These are phyloP conservation scores for Proliferodiscus dingleyae DNA, from an alignment of 2,329 filamentous ascomycete genomes.

Conservation along the genomic window DNA sequence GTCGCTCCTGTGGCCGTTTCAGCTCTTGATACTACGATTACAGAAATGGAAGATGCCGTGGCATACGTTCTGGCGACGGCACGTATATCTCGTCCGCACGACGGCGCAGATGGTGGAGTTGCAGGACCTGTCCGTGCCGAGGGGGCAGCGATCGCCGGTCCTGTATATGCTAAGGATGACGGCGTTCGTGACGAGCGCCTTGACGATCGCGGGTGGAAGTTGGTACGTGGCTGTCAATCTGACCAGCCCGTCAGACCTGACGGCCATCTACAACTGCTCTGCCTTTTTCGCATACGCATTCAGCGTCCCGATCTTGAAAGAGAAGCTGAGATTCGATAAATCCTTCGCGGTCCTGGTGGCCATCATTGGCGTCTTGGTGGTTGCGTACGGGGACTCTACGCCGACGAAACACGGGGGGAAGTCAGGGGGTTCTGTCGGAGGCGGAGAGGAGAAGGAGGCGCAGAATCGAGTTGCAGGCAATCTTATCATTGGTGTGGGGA, in stretches of 20 bases:
- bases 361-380: conserved; percentile 85
- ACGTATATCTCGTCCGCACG: conserved; percentile 56
- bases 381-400: conserved; percentile 80
- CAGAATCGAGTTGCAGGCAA: conserved; percentile 76
- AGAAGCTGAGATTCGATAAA: conserved; percentile 80
- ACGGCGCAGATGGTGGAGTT: conserved; percentile 83
- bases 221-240: conserved; percentile 96
- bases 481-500: conserved; percentile 84
- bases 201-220: conserved; percentile 85
- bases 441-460: conserved; percentile 44
- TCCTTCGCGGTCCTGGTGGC: conserved; percentile 80
- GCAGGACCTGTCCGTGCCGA: conserved; percentile 63
- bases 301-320: conserved; percentile 81
- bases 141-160: conserved; percentile 48
- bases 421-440: conserved; percentile 49
- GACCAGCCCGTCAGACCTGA: conserved; percentile 89
- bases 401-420: conserved; percentile 48
- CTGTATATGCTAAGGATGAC: conserved; percentile 77
- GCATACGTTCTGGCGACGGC: conserved; percentile 77
- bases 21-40: conserved; percentile 73
- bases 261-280: conserved; percentile 98
- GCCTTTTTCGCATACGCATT: conserved; percentile 99
- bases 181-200: conserved; percentile 72
- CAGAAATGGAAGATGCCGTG: conserved; percentile 77
- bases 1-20: conserved; percentile 80